phyloP scores from a whole-genome alignment of 495 filamentous ascomycete species.

The Daldinia vernicosa region DNA sequence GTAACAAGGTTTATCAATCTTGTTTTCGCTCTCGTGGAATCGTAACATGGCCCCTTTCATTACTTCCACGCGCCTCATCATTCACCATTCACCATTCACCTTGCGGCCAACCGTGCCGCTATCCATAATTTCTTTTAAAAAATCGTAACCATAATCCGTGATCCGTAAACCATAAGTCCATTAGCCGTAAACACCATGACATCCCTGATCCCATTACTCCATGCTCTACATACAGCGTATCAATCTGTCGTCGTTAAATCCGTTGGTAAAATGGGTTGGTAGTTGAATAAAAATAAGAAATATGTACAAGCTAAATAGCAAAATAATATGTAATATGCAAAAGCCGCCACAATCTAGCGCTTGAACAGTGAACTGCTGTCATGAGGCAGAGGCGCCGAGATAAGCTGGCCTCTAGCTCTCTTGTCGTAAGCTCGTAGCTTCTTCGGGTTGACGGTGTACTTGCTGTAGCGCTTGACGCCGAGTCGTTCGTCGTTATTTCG shows the following conservation, averaged over 20 bases:
- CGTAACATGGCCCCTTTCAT: slow-evolving; percentile 5
- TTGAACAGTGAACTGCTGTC: slow-evolving; percentile 36
- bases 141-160: slow-evolving; percentile 2
- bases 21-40: slow-evolving; percentile 27
- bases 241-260: slow-evolving; percentile 28
- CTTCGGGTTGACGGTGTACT: slow-evolving; percentile 51
- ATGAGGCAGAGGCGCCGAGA: slow-evolving; percentile 38
- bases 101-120: slow-evolving; percentile 6
- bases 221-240: slow-evolving; percentile 21
- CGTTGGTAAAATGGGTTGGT: not conserved
- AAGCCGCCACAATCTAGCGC: slow-evolving; percentile 17
- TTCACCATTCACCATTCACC: slow-evolving; percentile 8
- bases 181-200: slow-evolving; percentile 35
- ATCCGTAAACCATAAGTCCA: slow-evolving; percentile 25
- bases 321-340: slow-evolving; percentile 16
- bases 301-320: not conserved
- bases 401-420: slow-evolving; percentile 34
- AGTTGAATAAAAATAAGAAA: not conserved
- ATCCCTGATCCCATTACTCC: slow-evolving; percentile 22
- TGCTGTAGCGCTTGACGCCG: slow-evolving; percentile 50
- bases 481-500: slow-evolving; percentile 45
- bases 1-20: slow-evolving; percentile 15
- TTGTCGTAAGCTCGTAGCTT: slow-evolving; percentile 39
- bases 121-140: not conserved
- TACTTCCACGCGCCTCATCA: slow-evolving; percentile 11